Evolutionary conservation across 169 alveolate species (phyloP), one percentile per base, ranked within the genome.

Genomic region (Eimeria tenella): DNA sequence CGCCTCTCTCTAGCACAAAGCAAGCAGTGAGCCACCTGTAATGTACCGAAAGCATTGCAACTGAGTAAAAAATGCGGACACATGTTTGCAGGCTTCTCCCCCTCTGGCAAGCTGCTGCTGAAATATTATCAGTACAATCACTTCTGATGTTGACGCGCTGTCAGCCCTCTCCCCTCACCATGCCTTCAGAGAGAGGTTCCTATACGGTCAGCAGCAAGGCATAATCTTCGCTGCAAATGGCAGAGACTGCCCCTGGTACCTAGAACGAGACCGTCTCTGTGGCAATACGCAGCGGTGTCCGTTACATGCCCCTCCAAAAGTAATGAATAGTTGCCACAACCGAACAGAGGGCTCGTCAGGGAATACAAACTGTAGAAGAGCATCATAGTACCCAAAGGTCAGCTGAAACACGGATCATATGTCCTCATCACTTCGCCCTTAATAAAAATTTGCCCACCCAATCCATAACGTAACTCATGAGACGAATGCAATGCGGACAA

Each of bases 141-240:
- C 2, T 31, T 31, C 4, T 31, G 42, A 25, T 50, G 82, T 31
- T 3, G 93, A 42, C 88, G 21, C 88, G 88, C 88, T 79, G 88
- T 79, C 88, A 79, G 88, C 88, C 88, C 88, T 55, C 88, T 79
- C 88, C 73, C 89, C 10, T 56, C 89, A 81, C 73, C 49, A 63
- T 23, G n/a, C 0, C 1, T 21, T 86, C 71, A 52, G 73, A 17
- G 84, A 49, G 23, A 49, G 65, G 92, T 63, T 84, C 60, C 92
- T 84, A 63, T 82, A 9, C 90, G 90, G 75, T 17, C 90, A 56
- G 42, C 50, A 73, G 25, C 50, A 73, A 15, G 21, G 23, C 53
- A 11, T 9, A 9, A 1, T 82, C 50, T 82, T 21, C 90, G 90
- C 90, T 82, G 90, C 90, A 21, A 82, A 82, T 82, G 90, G 90